Conservation (phyloP, 495 filamentous ascomycete genomes). For the Neurospora terricola region DNA sequence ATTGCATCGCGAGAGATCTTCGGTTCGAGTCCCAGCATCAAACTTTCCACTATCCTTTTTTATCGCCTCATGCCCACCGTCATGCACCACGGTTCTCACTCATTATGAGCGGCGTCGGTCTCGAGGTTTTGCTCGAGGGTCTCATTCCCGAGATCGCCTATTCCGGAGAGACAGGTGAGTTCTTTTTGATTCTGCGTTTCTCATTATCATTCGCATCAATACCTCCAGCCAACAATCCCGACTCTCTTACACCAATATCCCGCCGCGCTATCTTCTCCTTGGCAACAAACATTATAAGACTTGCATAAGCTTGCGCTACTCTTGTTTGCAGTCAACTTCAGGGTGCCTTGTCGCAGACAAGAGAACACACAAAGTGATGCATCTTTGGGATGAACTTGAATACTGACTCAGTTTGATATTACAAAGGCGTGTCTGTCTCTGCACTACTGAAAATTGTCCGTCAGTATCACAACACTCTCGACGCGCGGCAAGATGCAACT, state of each 20-base stretch:
- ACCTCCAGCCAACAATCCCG: background rate
- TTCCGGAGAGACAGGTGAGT: slow-evolving; percentile 60
- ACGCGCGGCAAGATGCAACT: slow-evolving; percentile 2
- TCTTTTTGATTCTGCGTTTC: slow-evolving; percentile 1
- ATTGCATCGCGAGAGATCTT: background rate
- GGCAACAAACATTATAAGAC: background rate
- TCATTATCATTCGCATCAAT: background rate
- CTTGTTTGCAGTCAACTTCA: background rate
- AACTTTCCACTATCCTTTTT: slow-evolving; percentile 1
- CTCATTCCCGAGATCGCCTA: slow-evolving; percentile 62
- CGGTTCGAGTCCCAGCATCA: slow-evolving; percentile 1
- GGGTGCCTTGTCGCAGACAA: background rate
- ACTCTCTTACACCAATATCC: background rate
- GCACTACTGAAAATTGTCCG: slow-evolving; percentile 21
- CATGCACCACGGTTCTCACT: background rate
- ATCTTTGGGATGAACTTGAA: background rate
- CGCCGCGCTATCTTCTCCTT: background rate
- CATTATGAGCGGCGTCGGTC: slow-evolving; percentile 50
- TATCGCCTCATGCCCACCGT: background rate
- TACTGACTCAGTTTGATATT: slow-evolving; percentile 5
- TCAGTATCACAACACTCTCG: slow-evolving; percentile 15
- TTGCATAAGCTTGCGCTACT: background rate
- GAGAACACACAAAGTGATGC: background rate
- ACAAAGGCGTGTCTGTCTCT: slow-evolving; percentile 16
- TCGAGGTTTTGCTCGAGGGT: slow-evolving; percentile 63